Evolutionary conservation across 83 land plant genomes (phyloP).

Genomic region (Diphasiastrum complanatum): DNA sequence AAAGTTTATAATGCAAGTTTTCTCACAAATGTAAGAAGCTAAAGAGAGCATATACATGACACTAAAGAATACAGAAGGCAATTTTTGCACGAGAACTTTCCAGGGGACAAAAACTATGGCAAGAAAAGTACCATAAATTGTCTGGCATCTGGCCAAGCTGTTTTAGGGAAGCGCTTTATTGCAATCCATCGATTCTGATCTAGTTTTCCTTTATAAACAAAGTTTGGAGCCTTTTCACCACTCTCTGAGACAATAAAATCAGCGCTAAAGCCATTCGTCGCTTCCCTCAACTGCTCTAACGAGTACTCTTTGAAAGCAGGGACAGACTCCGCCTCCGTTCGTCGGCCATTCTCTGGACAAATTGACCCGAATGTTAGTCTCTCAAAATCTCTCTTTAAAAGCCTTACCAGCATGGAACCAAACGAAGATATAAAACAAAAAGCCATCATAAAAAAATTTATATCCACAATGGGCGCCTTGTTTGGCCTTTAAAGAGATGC

Average conservation of each 20-base stretch:
- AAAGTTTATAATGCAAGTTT: too few relatives aligned
- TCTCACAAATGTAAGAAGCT: too few relatives aligned
- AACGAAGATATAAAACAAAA: too few relatives aligned
- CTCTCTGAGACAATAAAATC: conserved; percentile 83
- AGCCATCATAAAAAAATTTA: too few relatives aligned
- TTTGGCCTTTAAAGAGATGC: too few relatives aligned
- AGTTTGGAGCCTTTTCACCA: conserved; percentile 91
- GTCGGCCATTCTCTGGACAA: conserved; percentile 24
- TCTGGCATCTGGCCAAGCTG: conserved; percentile 77
- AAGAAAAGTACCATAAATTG: conserved; percentile 51
- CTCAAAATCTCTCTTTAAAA: too few relatives aligned
- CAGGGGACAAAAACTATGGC: background rate
- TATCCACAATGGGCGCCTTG: too few relatives aligned
- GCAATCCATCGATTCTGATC: conserved; percentile 60
- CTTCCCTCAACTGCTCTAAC: conserved; percentile 53
- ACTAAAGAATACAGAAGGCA: too few relatives aligned
- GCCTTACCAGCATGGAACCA: too few relatives aligned
- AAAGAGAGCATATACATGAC: too few relatives aligned
- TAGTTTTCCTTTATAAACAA: conserved; percentile 69
- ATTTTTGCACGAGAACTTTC: too few relatives aligned
- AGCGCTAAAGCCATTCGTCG: conserved; percentile 69
- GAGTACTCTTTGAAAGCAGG: conserved; percentile 63
- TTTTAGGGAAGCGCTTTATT: conserved; percentile 78
- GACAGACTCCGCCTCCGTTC: conserved; percentile 29
- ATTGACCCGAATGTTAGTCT: too few relatives aligned